Evolutionary conservation across 371 early-diverging fungal genomes (phyloP), one percentile per base, ranked within the genome.

Genomic region (Mortierella sp.): DNA sequence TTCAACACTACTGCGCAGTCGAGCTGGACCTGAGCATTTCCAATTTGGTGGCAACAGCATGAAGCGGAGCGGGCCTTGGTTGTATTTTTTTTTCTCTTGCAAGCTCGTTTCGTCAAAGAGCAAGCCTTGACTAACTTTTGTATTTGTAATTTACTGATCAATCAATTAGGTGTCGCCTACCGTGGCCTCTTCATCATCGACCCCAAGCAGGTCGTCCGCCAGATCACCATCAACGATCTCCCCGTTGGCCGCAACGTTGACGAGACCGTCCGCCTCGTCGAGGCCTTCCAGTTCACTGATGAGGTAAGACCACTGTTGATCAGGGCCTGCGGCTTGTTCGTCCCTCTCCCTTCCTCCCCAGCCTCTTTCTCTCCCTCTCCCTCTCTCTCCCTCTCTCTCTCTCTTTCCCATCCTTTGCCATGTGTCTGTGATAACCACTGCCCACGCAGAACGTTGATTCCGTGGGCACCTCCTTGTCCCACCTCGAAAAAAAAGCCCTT

Each of bases 181-280:
- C 92, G 96, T 69, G 95, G 94, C 65, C 86, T 93, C 55, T 97
- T 98, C 81, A 92, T 99, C 77, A 96, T 99, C 67, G 98, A 98
- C 81, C 95, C 95, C 44, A 90, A 95, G 77, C 91, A 91, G 67
- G 89, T 86, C 62, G 88, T 98, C 57, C 92, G 94, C 66, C 85
- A 90, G 70, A 83, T 88, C 75, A 86, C 86, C 77, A 84, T 95
- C 81, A 93, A 95, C 85, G 80, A 97, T 75, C 84, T 95, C 70
- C 93, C 92, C 57, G 92, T 99, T 70, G 99, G 99, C 64, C 91
- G 99, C 77, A 92, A 91, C 30, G 95, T 98, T 57, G 94, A 96
- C 77, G 99, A 99, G 85, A 89, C 94, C 37, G 80, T 99, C 59
- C 94, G 99, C 79, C 86, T 99, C 18, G 84, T 99, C 63, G 92